These are phyloP conservation scores for Pyrus pyrifolia DNA, from an alignment of 306 rosid species.

Conservation along the genomic window DNA sequence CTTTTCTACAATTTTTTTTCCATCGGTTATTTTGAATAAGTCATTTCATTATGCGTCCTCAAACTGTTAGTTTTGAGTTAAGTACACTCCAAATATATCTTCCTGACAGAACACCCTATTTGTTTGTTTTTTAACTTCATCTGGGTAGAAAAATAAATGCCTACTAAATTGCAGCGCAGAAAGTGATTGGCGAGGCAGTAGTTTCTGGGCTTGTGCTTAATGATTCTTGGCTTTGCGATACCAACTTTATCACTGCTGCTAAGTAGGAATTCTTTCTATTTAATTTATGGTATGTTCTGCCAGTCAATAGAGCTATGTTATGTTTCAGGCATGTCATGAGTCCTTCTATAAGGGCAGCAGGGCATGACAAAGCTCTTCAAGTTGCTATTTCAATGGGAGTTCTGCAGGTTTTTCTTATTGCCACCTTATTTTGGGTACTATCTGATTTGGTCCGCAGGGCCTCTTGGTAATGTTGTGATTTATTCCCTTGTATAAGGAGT, in stretches of 20 bases:
- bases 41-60: background rate
- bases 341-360: constrained; percentile 77
- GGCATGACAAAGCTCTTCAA: constrained; percentile 90
- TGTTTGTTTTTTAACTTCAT: background rate
- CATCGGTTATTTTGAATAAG: background rate
- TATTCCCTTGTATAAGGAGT: background rate
- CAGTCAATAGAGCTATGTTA: constrained; percentile 1
- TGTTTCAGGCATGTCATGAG: constrained; percentile 91
- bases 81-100: background rate
- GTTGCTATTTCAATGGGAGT: constrained; percentile 78
- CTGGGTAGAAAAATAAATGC: background rate
- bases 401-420: constrained; percentile 57
- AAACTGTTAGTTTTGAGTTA: background rate
- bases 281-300: background rate
- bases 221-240: constrained; percentile 89
- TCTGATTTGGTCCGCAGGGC: background rate
- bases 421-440: background rate
- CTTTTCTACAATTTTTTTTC: background rate
- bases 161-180: constrained; percentile 54
- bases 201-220: constrained; percentile 82
- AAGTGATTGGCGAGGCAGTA: constrained; percentile 84
- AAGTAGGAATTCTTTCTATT: constrained; percentile 37
- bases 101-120: background rate
- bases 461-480: background rate
- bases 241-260: constrained; percentile 79